Evolutionary conservation across 2,329 filamentous ascomycete genomes (phyloP).

Genomic region (Bipolaris oryzae): DNA sequence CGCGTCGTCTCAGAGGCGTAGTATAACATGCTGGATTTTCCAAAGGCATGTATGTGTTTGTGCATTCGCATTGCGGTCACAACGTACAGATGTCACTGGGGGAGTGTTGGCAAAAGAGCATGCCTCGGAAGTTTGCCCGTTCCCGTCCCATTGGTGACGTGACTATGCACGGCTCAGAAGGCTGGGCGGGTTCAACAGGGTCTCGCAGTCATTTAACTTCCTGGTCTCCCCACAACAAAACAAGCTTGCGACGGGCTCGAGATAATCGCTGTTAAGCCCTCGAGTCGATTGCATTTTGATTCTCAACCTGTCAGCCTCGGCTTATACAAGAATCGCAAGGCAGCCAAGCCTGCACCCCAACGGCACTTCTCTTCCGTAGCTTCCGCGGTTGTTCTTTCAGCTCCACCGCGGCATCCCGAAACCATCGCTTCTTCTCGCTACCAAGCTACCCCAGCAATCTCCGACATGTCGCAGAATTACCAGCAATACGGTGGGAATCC

Average conservation of each 20-base stretch:
- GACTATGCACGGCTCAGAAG: constrained; percentile 10
- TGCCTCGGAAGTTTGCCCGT: neutral
- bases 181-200: constrained; percentile 17
- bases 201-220: constrained; percentile 22
- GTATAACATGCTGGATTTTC: neutral
- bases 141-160: constrained; percentile 17
- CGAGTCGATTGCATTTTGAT: constrained; percentile 3
- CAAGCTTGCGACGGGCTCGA: constrained; percentile 13
- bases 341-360: constrained; percentile 9
- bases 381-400: constrained; percentile 31
- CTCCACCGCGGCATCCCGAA: constrained; percentile 30
- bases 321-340: constrained; percentile 4
- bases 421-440: constrained; percentile 15
- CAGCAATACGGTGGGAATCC: constrained; percentile 52
- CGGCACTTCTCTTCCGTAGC: constrained; percentile 34
- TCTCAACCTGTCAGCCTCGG: constrained; percentile 10
- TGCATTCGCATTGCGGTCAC: too few species aligned
- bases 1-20: too few species aligned
- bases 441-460: constrained; percentile 14
- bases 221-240: constrained; percentile 20
- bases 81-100: neutral
- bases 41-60: neutral
- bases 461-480: constrained; percentile 53
- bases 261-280: constrained; percentile 8
- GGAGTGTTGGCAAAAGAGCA: too few species aligned